These are phyloP conservation scores for Lindgomyces ingoldianus DNA, from an alignment of 495 filamentous ascomycete species.

Conservation along the genomic window DNA sequence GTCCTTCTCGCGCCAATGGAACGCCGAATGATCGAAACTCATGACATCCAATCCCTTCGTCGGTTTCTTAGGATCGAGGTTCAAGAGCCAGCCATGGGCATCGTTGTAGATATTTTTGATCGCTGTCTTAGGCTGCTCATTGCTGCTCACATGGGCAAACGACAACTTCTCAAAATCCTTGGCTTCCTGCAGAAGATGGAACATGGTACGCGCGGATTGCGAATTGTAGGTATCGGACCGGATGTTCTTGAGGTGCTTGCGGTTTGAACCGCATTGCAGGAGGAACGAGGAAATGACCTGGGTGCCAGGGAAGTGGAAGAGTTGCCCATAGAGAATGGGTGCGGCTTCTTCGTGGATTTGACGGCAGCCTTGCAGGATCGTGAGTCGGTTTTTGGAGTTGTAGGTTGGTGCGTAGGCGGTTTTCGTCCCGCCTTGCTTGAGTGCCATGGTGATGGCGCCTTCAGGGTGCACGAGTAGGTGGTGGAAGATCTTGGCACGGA, in stretches of 20 bases:
- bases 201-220: constrained; percentile 4
- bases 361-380: constrained; percentile 7
- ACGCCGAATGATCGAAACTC: constrained; percentile 13
- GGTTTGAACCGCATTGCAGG: constrained; percentile 6
- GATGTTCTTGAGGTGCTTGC: constrained; percentile 3
- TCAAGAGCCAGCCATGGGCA: constrained; percentile 9
- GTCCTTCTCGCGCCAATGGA: constrained; percentile 12
- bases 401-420: constrained; percentile 13
- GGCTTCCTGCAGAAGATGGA: constrained; percentile 13
- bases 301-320: constrained; percentile 18
- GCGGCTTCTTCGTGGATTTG: constrained; percentile 15
- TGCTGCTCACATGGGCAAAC: constrained; percentile 18
- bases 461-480: constrained; percentile 3
- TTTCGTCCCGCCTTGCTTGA: constrained; percentile 2
- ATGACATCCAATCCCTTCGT: constrained; percentile 12
- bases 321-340: constrained; percentile 18
- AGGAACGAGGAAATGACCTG: constrained; percentile 17
- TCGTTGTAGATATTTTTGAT: constrained; percentile 27
- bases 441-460: constrained; percentile 6
- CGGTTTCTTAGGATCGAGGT: background rate
- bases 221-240: constrained; percentile 9
- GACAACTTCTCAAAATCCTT: background rate
- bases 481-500: constrained; percentile 17
- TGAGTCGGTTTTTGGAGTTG: constrained; percentile 2
- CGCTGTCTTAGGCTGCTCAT: constrained; percentile 14